Evolutionary conservation across 2,329 filamentous ascomycete genomes (phyloP), one percentile per base, ranked within the genome.

Genomic region (Penicillium hordei): DNA sequence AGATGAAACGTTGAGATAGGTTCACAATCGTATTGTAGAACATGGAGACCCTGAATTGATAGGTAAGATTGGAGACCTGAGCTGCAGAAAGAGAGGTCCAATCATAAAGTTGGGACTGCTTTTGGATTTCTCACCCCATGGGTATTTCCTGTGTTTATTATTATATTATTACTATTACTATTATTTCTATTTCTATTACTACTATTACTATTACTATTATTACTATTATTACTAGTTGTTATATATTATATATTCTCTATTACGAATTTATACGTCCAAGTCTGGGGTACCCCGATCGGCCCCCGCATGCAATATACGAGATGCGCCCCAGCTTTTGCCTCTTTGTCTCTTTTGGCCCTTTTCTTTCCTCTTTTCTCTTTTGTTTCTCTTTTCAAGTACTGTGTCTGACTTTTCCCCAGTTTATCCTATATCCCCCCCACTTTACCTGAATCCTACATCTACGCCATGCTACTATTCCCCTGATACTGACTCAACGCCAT

Each of bases 401-500:
- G 25, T 13, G 12, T 33, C n/a, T 29, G 4, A 34, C 10, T 34
- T 39, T 31, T 4, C 25, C 48, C 33, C 4, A 29, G 31, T 27
- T 33, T 52, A 15, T 34, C 27, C 15, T 19, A 48, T 52, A 52
- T 39, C 25, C 25, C 40, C 12, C 31, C 5, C 31, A 33, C 31
- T 12, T 33, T 33, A 33, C 29, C 33, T 31, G 27, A 17, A 34
- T 52, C 45, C 31, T 13, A 33, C 31, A 50, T 13, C 21, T n/a
- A 21, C 29, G 39, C 15, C 21, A 52, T 52, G 50, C 49, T 25
- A 21, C 63, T 68, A 36, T 38, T 27, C 42, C 49, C 58, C 36
- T 60, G 39, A 55, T 36, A 48, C 34, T 34, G 25, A 48, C 17
- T 52, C 52, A 44, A 43, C 59, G 62, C 58, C 60, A 72, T 72